These are phyloP conservation scores for Sporopachydermia quercuum DNA, from an alignment of 805 yeast genomes.

Conservation along the genomic window DNA sequence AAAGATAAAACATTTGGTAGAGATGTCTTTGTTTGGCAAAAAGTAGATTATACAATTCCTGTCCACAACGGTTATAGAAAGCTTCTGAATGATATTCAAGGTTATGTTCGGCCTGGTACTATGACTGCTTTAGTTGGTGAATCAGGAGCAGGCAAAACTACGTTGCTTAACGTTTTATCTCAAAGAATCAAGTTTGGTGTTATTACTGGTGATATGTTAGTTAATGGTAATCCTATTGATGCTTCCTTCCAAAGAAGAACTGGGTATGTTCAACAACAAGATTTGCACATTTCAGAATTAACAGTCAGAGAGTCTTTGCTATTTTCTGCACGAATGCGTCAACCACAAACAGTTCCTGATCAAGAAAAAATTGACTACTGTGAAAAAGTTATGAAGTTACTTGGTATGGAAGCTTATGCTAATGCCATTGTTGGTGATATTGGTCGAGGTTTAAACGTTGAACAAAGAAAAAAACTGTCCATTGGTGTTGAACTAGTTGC, in stretches of 20 bases:
- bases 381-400: conserved; percentile 47
- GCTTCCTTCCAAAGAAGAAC: conserved; percentile 60
- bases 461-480: conserved; percentile 51
- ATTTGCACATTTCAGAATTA: conserved; percentile 50
- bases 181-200: conserved; percentile 60
- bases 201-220: conserved; percentile 57
- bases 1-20: conserved; percentile 20
- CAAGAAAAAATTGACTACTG: conserved; percentile 53
- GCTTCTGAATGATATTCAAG: conserved; percentile 36
- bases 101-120: conserved; percentile 71
- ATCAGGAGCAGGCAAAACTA: conserved; percentile 81
- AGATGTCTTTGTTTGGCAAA: conserved; percentile 48
- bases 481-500: conserved; percentile 64
- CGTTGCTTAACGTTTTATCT: conserved; percentile 56
- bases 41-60: conserved; percentile 43
- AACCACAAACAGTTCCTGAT: conserved; percentile 39
- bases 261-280: conserved; percentile 76
- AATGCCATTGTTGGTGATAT: conserved; percentile 71
- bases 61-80: conserved; percentile 22
- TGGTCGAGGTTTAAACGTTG: conserved; percentile 59
- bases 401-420: conserved; percentile 56
- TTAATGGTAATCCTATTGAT: conserved; percentile 50
- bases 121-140: conserved; percentile 77
- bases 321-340: conserved; percentile 62
- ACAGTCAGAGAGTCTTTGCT: conserved; percentile 64